phyloP scores from a whole-genome alignment of 768 basidiomycete species.

The Leccinum aurantiacum region DNA sequence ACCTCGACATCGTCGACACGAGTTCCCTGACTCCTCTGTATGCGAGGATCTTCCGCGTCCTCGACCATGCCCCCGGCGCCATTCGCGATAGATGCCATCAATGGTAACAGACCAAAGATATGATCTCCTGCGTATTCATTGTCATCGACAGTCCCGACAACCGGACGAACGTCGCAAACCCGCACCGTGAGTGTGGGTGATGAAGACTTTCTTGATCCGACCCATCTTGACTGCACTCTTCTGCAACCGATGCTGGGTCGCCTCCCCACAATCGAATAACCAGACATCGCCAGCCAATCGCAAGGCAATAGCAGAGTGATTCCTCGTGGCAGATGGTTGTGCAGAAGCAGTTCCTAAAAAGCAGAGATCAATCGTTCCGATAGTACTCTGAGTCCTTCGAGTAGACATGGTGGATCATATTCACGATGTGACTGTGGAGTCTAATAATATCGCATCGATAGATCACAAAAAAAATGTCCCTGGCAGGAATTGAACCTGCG shows the following conservation, averaged over 20 bases:
- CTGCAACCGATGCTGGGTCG: constrained; percentile 77
- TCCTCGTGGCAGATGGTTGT: constrained; percentile 74
- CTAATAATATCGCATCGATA: too few species aligned
- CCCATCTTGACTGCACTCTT: constrained; percentile 75
- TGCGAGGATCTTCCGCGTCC: constrained; percentile 59
- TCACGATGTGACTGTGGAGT: too few species aligned
- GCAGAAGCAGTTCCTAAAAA: constrained; percentile 84
- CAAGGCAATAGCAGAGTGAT: constrained; percentile 72
- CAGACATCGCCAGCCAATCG: constrained; percentile 70
- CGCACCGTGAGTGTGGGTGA: constrained; percentile 86
- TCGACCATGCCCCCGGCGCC: constrained; percentile 69
- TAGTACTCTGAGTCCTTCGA: constrained; percentile 10
- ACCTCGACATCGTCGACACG: constrained; percentile 15
- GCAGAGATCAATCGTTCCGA: constrained; percentile 53
- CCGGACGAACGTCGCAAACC: not conserved
- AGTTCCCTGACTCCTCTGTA: constrained; percentile 13
- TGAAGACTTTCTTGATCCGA: constrained; percentile 77
- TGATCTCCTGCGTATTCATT: constrained; percentile 62
- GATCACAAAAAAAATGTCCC: constrained; percentile 22
- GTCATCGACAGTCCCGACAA: not conserved
- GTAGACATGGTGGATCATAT: constrained; percentile 13
- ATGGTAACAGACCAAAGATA: constrained; percentile 70
- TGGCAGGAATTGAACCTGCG: constrained; percentile 39
- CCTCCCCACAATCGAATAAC: constrained; percentile 87
- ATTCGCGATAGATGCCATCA: constrained; percentile 68